Percentiles rank a stretch among this genome's conserved stretches.
Evolutionary conservation across 2,329 filamentous ascomycete species (phyloP).

Genomic region (Paramyrothecium roridum): DNA sequence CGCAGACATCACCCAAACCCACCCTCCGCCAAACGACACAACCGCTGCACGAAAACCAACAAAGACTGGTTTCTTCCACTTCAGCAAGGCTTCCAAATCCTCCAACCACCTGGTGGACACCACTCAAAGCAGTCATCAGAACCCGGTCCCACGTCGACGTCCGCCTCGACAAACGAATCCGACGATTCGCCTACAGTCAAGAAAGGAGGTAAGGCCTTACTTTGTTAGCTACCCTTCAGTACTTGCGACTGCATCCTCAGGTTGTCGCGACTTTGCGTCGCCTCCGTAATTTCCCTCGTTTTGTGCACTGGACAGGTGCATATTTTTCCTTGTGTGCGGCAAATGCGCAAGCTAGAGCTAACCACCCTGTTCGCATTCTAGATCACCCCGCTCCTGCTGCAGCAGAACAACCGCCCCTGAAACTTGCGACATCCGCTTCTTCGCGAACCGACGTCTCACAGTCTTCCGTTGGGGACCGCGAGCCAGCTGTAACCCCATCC

Average conservation of each 20-base stretch:
- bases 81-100: conserved; percentile 43
- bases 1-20: conserved; percentile 17
- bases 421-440: conserved; percentile 35
- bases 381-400: conserved; percentile 19
- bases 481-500: conserved; percentile 29
- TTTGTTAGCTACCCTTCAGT: not conserved
- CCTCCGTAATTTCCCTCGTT: too few species aligned
- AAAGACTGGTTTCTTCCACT: conserved; percentile 50
- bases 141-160: not conserved
- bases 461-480: conserved; percentile 45
- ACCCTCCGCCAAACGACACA: conserved; percentile 25
- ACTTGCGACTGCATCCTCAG: not conserved
- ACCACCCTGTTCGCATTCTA: not conserved
- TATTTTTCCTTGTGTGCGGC: not conserved
- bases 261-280: too few species aligned
- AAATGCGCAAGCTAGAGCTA: not conserved
- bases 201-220: not conserved
- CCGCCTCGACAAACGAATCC: not conserved
- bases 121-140: not conserved
- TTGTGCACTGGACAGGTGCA: too few species aligned
- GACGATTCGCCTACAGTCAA: not conserved
- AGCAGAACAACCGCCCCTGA: conserved; percentile 30
- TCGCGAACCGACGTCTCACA: conserved; percentile 52
- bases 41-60: conserved; percentile 33
- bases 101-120: conserved; percentile 26